Evolutionary conservation across 768 basidiomycete species (phyloP).

Genomic region (Tricholoma sp.): DNA sequence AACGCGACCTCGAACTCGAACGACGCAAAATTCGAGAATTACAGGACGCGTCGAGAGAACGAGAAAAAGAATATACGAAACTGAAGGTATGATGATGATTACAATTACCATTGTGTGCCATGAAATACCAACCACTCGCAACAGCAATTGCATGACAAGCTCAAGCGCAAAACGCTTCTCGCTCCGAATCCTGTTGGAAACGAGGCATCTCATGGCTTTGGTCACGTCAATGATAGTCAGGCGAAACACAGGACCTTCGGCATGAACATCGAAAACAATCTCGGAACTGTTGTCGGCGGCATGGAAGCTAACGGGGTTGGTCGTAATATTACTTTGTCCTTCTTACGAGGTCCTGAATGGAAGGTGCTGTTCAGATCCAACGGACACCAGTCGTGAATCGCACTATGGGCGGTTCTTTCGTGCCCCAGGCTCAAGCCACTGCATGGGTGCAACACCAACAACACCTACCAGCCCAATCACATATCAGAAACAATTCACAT

Average conservation of each 20-base stretch:
- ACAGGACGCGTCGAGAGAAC: slow-evolving; percentile 68
- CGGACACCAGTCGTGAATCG: slow-evolving; percentile 62
- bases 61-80: slow-evolving; percentile 85
- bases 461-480: slow-evolving; percentile 14
- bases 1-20: slow-evolving; percentile 78
- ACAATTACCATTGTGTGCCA: neutral
- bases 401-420: slow-evolving; percentile 24
- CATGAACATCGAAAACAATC: slow-evolving; percentile 16
- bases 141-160: slow-evolving; percentile 73
- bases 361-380: slow-evolving; percentile 45
- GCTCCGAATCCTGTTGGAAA: slow-evolving; percentile 29
- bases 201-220: slow-evolving; percentile 13
- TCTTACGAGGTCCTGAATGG: neutral
- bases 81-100: slow-evolving; percentile 52
- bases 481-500: slow-evolving; percentile 33
- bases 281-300: slow-evolving; percentile 52
- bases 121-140: neutral
- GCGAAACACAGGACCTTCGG: slow-evolving; percentile 10
- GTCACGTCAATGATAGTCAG: slow-evolving; percentile 6
- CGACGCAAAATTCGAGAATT: slow-evolving; percentile 67
- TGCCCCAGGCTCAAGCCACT: slow-evolving; percentile 17
- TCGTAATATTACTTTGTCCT: neutral
- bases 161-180: slow-evolving; percentile 77
- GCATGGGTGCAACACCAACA: slow-evolving; percentile 30
- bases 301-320: slow-evolving; percentile 64